Percentiles rank a stretch among this genome's conserved stretches.
phyloP scores from a whole-genome alignment of 2,329 filamentous ascomycete genomes.

The Aspergillus tubingensis region DNA sequence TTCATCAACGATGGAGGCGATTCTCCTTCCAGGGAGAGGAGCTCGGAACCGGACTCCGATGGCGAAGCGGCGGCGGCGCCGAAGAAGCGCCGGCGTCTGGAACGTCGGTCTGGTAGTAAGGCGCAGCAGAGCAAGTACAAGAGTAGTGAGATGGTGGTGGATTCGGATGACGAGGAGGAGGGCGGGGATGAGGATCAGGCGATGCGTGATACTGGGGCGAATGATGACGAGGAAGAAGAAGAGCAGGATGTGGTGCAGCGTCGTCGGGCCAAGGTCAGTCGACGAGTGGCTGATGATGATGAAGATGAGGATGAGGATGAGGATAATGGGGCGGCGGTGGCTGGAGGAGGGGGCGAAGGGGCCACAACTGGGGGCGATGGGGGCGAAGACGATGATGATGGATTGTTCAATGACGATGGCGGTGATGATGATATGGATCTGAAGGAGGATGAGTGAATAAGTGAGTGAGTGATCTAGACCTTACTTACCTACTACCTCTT shows the following conservation, averaged over 20 bases:
- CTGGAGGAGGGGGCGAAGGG: constrained; percentile 5
- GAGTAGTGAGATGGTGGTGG: constrained; percentile 78
- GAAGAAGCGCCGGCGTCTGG: constrained; percentile 63
- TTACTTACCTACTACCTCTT: background rate
- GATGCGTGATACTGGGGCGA: constrained; percentile 24
- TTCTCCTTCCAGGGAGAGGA: constrained; percentile 28
- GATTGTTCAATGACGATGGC: constrained; percentile 38
- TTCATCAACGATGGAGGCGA: constrained; percentile 34
- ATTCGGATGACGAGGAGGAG: constrained; percentile 61
- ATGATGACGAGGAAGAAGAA: constrained; percentile 35
- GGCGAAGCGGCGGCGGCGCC: constrained; percentile 41
- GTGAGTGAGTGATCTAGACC: background rate
- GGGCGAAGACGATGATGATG: constrained; percentile 35
- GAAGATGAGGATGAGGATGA: constrained; percentile 47
- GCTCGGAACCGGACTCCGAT: constrained; percentile 37
- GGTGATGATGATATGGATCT: constrained; percentile 39
- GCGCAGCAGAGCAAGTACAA: constrained; percentile 69
- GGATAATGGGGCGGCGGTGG: constrained; percentile 37
- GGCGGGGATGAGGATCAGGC: constrained; percentile 42
- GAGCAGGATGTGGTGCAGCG: constrained; percentile 32
- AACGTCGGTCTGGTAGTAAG: constrained; percentile 51
- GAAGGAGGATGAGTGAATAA: constrained; percentile 36
- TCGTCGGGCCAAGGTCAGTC: constrained; percentile 35
- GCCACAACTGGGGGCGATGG: constrained; percentile 1
- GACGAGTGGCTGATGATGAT: constrained; percentile 42